phyloP scores from a whole-genome alignment of 805 yeast species.

The Candida takata region DNA sequence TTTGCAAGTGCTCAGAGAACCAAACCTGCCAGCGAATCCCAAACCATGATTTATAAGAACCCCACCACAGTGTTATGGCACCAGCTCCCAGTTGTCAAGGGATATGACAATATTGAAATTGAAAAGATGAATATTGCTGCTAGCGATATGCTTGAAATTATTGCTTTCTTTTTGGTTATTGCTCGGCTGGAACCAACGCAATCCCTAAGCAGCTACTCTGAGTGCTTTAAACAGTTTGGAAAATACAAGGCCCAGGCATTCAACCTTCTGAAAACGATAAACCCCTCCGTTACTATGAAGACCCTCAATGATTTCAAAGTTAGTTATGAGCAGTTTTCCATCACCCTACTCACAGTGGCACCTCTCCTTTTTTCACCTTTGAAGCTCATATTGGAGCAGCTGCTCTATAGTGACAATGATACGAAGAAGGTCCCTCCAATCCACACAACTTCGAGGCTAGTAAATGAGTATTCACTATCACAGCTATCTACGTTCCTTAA shows the following conservation, averaged over 20 bases:
- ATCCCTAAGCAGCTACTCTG: slow-evolving; percentile 24
- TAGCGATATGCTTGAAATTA: slow-evolving; percentile 32
- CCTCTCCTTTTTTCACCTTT: slow-evolving; percentile 42
- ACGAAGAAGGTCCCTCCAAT: slow-evolving; percentile 6
- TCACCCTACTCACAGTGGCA: slow-evolving; percentile 26
- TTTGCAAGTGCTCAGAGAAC: slow-evolving; percentile 5
- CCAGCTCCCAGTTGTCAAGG: slow-evolving; percentile 30
- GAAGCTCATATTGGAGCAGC: slow-evolving; percentile 35
- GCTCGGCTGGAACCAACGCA: slow-evolving; percentile 32
- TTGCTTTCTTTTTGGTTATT: slow-evolving; percentile 44
- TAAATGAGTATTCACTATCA: slow-evolving; percentile 32
- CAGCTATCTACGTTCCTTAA: slow-evolving; percentile 36
- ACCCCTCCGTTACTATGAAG: slow-evolving; percentile 26
- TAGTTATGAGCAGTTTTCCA: slow-evolving; percentile 28
- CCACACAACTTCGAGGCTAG: slow-evolving; percentile 28
- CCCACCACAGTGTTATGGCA: slow-evolving; percentile 19
- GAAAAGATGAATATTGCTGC: slow-evolving; percentile 33
- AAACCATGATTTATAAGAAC: slow-evolving; percentile 9
- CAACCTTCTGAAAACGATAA: slow-evolving; percentile 43
- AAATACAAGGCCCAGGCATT: slow-evolving; percentile 38
- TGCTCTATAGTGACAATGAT: slow-evolving; percentile 22
- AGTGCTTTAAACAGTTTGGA: slow-evolving; percentile 31
- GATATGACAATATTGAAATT: slow-evolving; percentile 38
- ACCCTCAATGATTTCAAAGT: slow-evolving; percentile 20
- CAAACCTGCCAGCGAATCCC: slow-evolving; percentile 8